Percentiles rank a stretch among this genome's conserved stretches.
These are phyloP conservation scores for Misopates orontium DNA, from an alignment of 257 asterid genomes.

Conservation along the genomic window DNA sequence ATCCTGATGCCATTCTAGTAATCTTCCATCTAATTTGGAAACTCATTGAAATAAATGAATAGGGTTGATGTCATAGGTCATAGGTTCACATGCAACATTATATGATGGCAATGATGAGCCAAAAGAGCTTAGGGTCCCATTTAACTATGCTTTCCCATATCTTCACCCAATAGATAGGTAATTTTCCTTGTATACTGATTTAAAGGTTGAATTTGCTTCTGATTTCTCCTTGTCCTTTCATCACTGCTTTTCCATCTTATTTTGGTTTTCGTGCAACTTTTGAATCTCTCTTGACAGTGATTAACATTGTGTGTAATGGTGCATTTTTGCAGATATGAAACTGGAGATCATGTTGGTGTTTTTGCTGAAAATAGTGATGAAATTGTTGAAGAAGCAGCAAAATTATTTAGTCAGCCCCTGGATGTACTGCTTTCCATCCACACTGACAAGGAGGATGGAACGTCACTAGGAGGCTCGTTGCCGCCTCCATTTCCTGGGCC, in stretches of 20 bases:
- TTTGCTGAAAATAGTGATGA: slow-evolving; percentile 65
- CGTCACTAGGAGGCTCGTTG: slow-evolving; percentile 57
- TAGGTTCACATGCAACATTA: no score
- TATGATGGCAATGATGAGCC: slow-evolving; percentile 4
- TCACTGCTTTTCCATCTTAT: neutral
- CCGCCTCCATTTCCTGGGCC: slow-evolving; percentile 85
- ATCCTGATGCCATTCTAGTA: neutral
- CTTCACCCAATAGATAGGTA: neutral
- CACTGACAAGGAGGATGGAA: slow-evolving; percentile 67
- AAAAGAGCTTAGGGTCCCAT: neutral
- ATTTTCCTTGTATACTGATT: neutral
- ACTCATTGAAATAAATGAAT: neutral
- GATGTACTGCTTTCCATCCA: slow-evolving; percentile 61
- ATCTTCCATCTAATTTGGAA: neutral
- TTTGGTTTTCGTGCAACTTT: neutral
- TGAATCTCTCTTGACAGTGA: slow-evolving; percentile 6
- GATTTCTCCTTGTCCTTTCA: neutral
- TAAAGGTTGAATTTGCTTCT: neutral
- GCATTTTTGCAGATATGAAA: slow-evolving; percentile 55
- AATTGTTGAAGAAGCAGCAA: slow-evolving; percentile 69
- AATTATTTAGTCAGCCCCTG: slow-evolving; percentile 50
- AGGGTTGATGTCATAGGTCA: neutral
- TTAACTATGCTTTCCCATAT: neutral
- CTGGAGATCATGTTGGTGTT: slow-evolving; percentile 84
- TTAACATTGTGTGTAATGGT: neutral